Percentiles rank a stretch among this genome's conserved stretches.
Conservation (phyloP, 768 basidiomycete species). For the Pluteus cervinus region DNA sequence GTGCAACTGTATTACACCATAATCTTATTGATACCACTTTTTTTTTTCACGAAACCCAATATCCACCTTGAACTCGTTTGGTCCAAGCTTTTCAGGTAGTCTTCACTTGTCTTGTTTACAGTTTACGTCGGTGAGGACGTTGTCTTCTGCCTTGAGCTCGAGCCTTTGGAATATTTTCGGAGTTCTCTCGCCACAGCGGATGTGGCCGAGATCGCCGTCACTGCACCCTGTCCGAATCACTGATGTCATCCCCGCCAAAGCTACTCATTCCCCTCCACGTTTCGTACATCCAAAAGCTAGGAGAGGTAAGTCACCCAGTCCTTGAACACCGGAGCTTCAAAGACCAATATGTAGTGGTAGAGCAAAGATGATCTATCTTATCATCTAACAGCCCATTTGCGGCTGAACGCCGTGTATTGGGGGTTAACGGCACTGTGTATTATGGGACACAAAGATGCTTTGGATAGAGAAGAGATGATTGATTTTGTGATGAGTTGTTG, state of each 20-base stretch:
- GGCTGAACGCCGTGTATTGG: conserved; percentile 97
- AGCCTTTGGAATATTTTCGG: no score
- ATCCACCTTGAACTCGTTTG: no score
- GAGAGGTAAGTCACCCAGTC: conserved; percentile 38
- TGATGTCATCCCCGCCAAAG: not conserved
- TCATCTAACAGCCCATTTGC: conserved; percentile 88
- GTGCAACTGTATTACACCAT: no score
- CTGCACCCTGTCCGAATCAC: no score
- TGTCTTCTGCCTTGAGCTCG: no score
- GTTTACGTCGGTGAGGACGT: no score
- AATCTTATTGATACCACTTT: no score
- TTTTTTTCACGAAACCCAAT: no score
- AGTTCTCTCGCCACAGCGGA: no score
- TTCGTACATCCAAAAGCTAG: conserved; percentile 69
- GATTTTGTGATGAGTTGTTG: conserved; percentile 92
- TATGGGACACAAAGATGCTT: conserved; percentile 72
- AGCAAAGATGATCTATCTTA: conserved; percentile 81
- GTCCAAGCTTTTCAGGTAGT: no score
- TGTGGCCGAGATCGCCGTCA: no score
- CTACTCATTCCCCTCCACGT: conserved; percentile 59
- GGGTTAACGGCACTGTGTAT: conserved; percentile 82
- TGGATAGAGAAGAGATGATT: conserved; percentile 81
- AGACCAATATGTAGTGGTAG: conserved; percentile 27
- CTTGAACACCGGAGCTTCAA: not conserved
- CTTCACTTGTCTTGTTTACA: no score